These are phyloP conservation scores for Solanum medicagineum DNA, from an alignment of 257 asterid species.

Conservation along the genomic window DNA sequence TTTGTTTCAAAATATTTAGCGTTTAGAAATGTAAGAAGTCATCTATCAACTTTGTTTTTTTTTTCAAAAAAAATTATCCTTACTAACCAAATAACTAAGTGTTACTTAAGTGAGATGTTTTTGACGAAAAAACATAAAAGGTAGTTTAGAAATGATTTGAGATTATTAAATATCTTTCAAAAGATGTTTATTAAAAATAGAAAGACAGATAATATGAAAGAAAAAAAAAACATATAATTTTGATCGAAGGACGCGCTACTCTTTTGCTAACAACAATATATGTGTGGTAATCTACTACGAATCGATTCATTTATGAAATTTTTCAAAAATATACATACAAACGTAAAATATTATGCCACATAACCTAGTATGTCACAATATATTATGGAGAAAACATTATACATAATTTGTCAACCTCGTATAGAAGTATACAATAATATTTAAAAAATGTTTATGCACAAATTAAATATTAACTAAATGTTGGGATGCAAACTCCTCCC, in stretches of 20 bases:
- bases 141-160: no score
- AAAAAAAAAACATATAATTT: no score
- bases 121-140: no score
- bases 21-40: not conserved
- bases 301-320: not conserved
- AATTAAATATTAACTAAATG: no score
- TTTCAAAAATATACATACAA: no score
- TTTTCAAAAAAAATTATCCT: not conserved
- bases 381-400: no score
- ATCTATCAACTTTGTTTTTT: not conserved
- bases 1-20: not conserved
- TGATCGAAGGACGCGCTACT: not conserved
- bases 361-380: no score
- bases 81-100: not conserved
- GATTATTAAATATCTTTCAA: no score
- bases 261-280: not conserved
- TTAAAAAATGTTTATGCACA: no score
- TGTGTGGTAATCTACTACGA: not conserved
- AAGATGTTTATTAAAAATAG: no score
- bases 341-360: not conserved
- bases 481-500: no score
- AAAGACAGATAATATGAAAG: not conserved
- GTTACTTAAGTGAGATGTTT: not conserved
- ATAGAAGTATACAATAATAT: no score
- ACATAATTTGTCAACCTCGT: not conserved